Evolutionary conservation across 306 rosid genomes (phyloP).

Genomic region (Purshia tridentata): DNA sequence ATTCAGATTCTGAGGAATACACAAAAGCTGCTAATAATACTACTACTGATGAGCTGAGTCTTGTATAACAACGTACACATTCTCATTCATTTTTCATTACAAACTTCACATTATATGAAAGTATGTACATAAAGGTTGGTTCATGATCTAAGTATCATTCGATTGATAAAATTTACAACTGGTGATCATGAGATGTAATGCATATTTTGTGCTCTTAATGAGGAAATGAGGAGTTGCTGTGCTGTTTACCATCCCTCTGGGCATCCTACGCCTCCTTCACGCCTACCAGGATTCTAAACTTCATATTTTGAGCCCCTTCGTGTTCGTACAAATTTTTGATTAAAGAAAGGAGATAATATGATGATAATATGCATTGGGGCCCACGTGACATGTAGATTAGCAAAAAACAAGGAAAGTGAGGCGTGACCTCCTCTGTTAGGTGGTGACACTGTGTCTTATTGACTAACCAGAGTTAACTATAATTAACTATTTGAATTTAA

Average conservation of each 20-base stretch:
- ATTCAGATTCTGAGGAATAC: conserved; percentile 40
- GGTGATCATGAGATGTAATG: conserved; percentile 10
- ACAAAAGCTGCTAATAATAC: conserved; percentile 39
- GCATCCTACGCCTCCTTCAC: too few relatives aligned
- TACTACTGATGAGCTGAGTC: conserved; percentile 67
- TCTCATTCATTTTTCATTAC: neutral
- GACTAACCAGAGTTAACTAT: too few relatives aligned
- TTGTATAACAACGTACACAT: conserved; percentile 52
- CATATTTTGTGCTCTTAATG: neutral
- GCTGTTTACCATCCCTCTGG: neutral
- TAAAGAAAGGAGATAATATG: too few relatives aligned
- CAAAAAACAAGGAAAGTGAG: too few relatives aligned
- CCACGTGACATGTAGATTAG: too few relatives aligned
- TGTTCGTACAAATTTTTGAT: too few relatives aligned
- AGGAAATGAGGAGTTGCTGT: neutral
- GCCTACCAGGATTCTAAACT: too few relatives aligned
- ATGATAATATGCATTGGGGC: too few relatives aligned
- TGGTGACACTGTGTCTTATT: too few relatives aligned
- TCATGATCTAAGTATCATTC: neutral
- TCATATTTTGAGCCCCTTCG: too few relatives aligned
- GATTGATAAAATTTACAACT: neutral
- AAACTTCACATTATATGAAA: neutral
- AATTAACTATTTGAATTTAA: too few relatives aligned
- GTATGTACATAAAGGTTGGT: neutral
- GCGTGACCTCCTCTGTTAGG: too few relatives aligned